Evolutionary conservation across 2,329 filamentous ascomycete genomes (phyloP).

Genomic region (Diplodia scrobiculata): DNA sequence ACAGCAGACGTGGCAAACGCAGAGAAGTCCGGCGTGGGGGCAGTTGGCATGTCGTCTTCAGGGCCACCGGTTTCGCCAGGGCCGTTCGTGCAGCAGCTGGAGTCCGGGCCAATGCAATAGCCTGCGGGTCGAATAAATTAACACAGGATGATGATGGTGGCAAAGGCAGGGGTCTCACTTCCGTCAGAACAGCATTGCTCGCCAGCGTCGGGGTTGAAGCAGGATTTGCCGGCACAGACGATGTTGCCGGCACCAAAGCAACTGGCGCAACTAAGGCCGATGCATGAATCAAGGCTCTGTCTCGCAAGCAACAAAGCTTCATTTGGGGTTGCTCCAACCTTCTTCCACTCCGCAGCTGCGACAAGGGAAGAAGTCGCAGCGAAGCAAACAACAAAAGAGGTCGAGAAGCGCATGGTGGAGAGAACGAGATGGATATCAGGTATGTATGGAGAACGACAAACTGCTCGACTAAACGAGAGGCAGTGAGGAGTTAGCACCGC

Average conservation of each 20-base stretch:
- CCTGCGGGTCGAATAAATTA: background rate
- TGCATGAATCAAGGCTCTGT: constrained; percentile 2
- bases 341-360: background rate
- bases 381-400: constrained; percentile 7
- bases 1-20: background rate
- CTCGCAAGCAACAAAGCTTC: background rate
- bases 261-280: constrained; percentile 8
- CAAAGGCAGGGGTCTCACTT: background rate
- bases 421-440: background rate
- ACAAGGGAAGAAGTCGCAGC: constrained; percentile 7
- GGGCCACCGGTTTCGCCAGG: constrained; percentile 1
- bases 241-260: constrained; percentile 27
- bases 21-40: background rate
- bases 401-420: constrained; percentile 6
- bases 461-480: background rate
- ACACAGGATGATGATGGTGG: background rate
- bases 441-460: background rate
- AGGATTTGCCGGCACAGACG: constrained; percentile 14
- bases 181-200: constrained; percentile 29
- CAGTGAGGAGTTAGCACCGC: background rate
- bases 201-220: constrained; percentile 27
- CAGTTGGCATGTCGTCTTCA: background rate
- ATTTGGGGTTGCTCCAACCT: background rate
- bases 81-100: constrained; percentile 6
- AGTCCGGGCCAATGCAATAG: constrained; percentile 7